Conservation (phyloP, 2,329 filamentous ascomycete genomes). For the Ophiostoma tasmaniense region DNA sequence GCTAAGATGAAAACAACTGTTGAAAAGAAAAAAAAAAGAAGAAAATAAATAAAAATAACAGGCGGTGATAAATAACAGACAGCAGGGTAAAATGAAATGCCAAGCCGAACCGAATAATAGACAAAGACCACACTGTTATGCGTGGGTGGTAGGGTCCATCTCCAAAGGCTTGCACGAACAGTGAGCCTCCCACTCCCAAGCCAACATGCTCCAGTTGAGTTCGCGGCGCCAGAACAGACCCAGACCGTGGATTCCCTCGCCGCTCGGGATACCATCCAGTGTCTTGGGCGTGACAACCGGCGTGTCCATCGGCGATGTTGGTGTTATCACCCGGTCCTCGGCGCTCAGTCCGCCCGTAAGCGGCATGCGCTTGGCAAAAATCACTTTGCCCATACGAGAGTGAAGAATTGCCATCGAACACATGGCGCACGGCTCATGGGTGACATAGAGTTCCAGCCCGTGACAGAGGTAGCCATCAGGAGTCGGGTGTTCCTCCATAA, state of each 20-base stretch:
- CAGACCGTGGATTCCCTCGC: slow-evolving; percentile 41
- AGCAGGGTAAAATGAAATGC: neutral
- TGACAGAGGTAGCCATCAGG: slow-evolving; percentile 88
- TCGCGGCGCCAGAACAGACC: slow-evolving; percentile 65
- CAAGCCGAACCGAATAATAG: neutral
- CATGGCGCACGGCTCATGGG: slow-evolving; percentile 92
- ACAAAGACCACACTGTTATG: slow-evolving; percentile 11
- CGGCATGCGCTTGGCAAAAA: slow-evolving; percentile 73
- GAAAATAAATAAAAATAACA: neutral
- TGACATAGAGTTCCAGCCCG: slow-evolving; percentile 85
- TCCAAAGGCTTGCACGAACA: slow-evolving; percentile 28
- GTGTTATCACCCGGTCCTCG: slow-evolving; percentile 48
- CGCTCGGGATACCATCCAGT: neutral
- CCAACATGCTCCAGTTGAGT: slow-evolving; percentile 77
- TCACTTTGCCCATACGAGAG: slow-evolving; percentile 78
- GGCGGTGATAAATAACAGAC: neutral
- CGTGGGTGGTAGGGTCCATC: slow-evolving; percentile 20
- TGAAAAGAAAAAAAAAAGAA: neutral
- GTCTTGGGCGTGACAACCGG: neutral
- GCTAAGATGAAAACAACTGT: neutral
- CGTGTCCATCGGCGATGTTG: neutral
- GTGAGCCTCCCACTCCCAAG: slow-evolving; percentile 63
- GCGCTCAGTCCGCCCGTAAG: slow-evolving; percentile 75
- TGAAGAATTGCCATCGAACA: slow-evolving; percentile 96
- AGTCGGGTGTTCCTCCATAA: slow-evolving; percentile 54